Base-by-base conservation (phyloP, 208 protist genomes). In the Trypanosomatidae sp. region DNA sequence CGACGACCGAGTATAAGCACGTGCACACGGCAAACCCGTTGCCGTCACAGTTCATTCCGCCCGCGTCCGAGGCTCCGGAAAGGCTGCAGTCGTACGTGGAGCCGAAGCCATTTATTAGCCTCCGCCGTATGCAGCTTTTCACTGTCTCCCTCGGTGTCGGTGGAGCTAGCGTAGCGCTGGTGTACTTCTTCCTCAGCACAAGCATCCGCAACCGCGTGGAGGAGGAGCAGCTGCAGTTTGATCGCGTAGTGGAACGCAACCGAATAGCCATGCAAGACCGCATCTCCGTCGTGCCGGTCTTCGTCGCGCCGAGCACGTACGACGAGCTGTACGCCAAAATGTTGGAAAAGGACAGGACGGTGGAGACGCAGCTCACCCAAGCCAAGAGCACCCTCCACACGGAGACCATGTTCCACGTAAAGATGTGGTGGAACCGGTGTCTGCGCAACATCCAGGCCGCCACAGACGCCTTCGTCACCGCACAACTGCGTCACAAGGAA, bases 381-480 rank as follows among this genome's bases (percentile, higher is more conserved):
- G 59, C 77, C 15, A 88, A 82, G 41, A 86, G 84, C 55, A 85
- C 91, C 66, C 82, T 97, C 36, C 89, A 95, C 77, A 89, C 79
- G 22, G 92, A 97, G 66, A 74, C 83, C 28, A 71, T 88, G 39
- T 95, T 88, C 72, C 82, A 87, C 17, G n/a, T 89, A 33, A 95
- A 93, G 74, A 72, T 88, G 76, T 94, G 92, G 89, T 97, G 92
- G 91, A 97, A 97, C 76, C 67, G 79, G 33, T 88, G 72, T 36
- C 83, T 97, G 33, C 82, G 80, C 47, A 85, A 95, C 73, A 68
- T 97, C 19, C 90, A 97, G 73, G 52, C 76, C 47, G 90, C 90
- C 12, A 60, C 78, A 52, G 79, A 88, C 62, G 49, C 66, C 25
- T 75, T 93, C 65, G 65, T 58, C 1, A 44, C 65, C 17, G 66